Evolutionary conservation across 352 stramenopile genomes (phyloP).

Genomic region (Globisporangium camurandrum): DNA sequence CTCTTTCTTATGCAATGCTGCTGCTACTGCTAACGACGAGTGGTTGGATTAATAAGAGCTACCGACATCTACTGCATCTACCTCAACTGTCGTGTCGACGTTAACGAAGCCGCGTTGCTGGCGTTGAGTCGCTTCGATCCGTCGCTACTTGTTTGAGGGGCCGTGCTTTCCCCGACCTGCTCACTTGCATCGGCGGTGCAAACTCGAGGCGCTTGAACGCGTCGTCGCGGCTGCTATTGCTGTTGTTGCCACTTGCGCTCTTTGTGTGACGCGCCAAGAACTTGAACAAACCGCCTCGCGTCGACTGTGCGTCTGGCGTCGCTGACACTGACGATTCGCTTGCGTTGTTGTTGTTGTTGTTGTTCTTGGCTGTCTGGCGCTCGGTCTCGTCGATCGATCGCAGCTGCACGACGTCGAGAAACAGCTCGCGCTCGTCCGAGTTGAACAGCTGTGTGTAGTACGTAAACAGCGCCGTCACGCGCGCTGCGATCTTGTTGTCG

Average conservation of each 20-base stretch:
- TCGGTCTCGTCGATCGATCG: slow-evolving; percentile 14
- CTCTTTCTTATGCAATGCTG: too few relatives aligned
- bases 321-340: background rate
- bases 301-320: background rate
- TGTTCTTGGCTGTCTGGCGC: background rate
- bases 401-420: slow-evolving; percentile 35
- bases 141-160: slow-evolving; percentile 8
- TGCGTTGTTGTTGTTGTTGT: background rate
- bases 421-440: slow-evolving; percentile 48
- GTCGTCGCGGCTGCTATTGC: slow-evolving; percentile 10
- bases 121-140: background rate
- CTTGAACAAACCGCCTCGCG: slow-evolving; percentile 22
- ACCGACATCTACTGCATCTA: too few relatives aligned
- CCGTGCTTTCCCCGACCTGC: slow-evolving; percentile 14
- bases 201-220: slow-evolving; percentile 47
- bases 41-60: background rate
- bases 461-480: slow-evolving; percentile 39
- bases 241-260: slow-evolving; percentile 13
- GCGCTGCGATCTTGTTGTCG: slow-evolving; percentile 39
- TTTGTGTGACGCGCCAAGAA: slow-evolving; percentile 23
- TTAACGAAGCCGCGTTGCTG: background rate
- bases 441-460: slow-evolving; percentile 70
- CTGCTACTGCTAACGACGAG: background rate
- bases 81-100: too few relatives aligned
- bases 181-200: slow-evolving; percentile 38